Conservation (phyloP, 73 alveolate species). For the Durusdinium trenchii region DNA sequence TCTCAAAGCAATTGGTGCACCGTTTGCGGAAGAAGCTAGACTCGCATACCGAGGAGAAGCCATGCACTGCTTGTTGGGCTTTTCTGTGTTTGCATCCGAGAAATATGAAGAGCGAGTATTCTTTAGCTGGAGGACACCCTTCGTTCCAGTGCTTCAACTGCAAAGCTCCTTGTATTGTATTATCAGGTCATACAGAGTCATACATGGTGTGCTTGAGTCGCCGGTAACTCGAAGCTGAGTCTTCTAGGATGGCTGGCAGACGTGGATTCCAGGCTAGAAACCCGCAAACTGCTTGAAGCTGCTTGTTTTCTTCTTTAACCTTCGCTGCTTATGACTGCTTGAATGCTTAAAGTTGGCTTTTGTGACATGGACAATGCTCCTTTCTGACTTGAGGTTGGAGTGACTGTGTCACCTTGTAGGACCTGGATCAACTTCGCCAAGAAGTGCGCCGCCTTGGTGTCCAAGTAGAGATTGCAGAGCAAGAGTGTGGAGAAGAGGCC, state of each 20-base stretch:
- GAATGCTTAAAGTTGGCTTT: neutral
- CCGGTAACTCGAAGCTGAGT: too few species aligned
- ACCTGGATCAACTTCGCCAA: constrained; percentile 14
- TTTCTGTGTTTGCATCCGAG: neutral
- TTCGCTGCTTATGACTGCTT: neutral
- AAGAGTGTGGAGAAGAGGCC: constrained; percentile 59
- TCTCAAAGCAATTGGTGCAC: constrained; percentile 54
- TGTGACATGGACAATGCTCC: neutral
- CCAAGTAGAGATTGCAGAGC: constrained; percentile 43
- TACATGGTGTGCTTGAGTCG: too few species aligned
- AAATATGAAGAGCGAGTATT: neutral
- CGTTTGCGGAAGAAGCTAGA: constrained; percentile 32
- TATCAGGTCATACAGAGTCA: neutral
- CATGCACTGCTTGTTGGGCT: neutral
- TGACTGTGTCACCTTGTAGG: neutral
- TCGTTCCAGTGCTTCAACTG: neutral
- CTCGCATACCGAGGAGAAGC: neutral
- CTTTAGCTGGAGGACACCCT: neutral
- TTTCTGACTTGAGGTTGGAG: too few species aligned
- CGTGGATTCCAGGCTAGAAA: too few species aligned
- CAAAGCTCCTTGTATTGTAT: neutral
- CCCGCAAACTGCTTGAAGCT: too few species aligned
- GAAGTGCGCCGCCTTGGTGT: constrained; percentile 21
- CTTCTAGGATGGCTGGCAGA: too few species aligned
- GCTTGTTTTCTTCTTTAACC: too few species aligned